Base-by-base conservation (phyloP, 257 asterid species). In the Solanum neorickii region DNA sequence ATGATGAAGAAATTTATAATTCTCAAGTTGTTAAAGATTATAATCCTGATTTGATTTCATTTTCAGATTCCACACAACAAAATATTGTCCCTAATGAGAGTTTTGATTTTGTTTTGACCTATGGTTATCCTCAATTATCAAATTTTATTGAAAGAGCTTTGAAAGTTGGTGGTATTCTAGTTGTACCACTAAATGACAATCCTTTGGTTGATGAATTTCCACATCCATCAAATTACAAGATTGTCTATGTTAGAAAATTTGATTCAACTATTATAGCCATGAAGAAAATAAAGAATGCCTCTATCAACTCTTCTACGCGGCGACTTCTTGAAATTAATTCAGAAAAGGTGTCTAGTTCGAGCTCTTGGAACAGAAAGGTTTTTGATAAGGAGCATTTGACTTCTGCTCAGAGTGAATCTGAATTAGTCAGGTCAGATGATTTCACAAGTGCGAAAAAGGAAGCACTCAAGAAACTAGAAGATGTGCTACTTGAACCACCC, bases 401-500 rank as follows among this genome's bases (percentile, higher is more conserved):
- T 46, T 78, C 4, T 15, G 5, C 41, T 49, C 11, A 9, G 0
- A 25, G 3, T 9, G 68, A 27, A 18, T 80, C 41, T 4, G 1
- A 47, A 47, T 80, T 80, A 29, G 65, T 47, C 29, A 29, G 7
- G 5, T 49, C 44, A 29, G 27, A 2, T 9, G 66, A 47, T 27
- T 78, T 80, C 3, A 66, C 72, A 14, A 85, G 88, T 52, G 91
- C 88, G 11, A 85, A 86, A 65, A 73, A 76, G 83, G 88, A 60
- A 76, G 92, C 89, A 25, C 87, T 90, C 2, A 87, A 80, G 87
- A 88, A 90, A 1, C 90, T 91, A 12, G 93, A 91, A 86, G 90
- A 88, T 68, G 92, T 91, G 1, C 74, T 91, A 9, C 90, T 91
- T 6, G 93, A 91, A 66, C 93, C 93, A 23, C 93, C 93, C 44